Conservation (phyloP, 2,329 filamentous ascomycete species). For the Sarocladium brachiariae region DNA sequence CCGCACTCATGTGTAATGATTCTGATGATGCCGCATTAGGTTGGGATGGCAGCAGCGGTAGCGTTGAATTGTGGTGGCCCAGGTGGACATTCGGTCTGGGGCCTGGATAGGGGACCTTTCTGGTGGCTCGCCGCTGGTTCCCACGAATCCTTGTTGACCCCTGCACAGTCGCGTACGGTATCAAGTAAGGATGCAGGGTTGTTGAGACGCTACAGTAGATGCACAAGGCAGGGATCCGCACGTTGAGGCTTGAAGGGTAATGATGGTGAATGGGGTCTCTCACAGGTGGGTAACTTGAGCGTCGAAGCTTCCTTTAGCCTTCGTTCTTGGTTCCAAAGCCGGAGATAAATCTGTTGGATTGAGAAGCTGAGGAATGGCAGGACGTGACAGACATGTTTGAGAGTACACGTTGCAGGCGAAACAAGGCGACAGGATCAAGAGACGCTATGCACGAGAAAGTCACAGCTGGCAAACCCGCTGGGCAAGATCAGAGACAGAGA, state of each 20-base stretch:
- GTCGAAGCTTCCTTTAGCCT: not conserved
- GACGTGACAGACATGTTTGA: not conserved
- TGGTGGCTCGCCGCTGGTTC: not conserved
- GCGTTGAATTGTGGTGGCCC: constrained; percentile 3
- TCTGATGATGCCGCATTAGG: constrained; percentile 3
- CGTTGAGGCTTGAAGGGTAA: not conserved
- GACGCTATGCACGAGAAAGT: no score
- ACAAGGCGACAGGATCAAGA: not conserved
- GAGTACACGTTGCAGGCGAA: not conserved
- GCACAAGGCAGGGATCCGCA: constrained; percentile 8
- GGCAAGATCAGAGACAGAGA: not conserved
- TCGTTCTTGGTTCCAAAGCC: not conserved
- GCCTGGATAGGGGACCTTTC: not conserved
- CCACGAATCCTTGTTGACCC: not conserved
- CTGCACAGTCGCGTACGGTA: constrained; percentile 4
- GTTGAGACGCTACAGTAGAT: no score
- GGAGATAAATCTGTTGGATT: not conserved
- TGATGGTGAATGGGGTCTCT: not conserved
- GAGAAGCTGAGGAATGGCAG: not conserved
- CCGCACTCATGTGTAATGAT: not conserved
- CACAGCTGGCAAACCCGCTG: not conserved
- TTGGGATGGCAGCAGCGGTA: constrained; percentile 7
- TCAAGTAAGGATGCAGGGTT: constrained; percentile 5
- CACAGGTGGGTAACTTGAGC: not conserved
- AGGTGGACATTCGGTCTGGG: not conserved